These are phyloP conservation scores for rapeseed (Brassica napus) DNA, from an alignment of 345 rosid species.

Conservation along the genomic window Da-Ae NC_063448.1:1829001-1829500, in stretches of 20 bases:
- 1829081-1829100: conserved; percentile 62
- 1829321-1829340: neutral
- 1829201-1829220: conserved; percentile 45
- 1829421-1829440: conserved; percentile 50
- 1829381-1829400: conserved; percentile 70
- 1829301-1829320: neutral
- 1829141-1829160: conserved; percentile 41
- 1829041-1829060: neutral
- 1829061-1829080: neutral
- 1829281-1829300: neutral
- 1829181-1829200: conserved; percentile 46
- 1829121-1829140: conserved; percentile 51
- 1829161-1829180: conserved; percentile 57
- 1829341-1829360: conserved; percentile 37
- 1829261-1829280: conserved; percentile 46
- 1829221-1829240: conserved; percentile 72
- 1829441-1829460: conserved; percentile 34
- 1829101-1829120: conserved; percentile 45
- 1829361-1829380: conserved; percentile 62
- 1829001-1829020: neutral
- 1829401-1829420: conserved; percentile 42
- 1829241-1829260: conserved; percentile 61
- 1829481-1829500: conserved; percentile 57
- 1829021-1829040: neutral
- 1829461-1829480: conserved; percentile 41